These are phyloP conservation scores for Elsinoe batatas DNA, from an alignment of 2,329 filamentous ascomycete species.

Conservation along the genomic window DNA sequence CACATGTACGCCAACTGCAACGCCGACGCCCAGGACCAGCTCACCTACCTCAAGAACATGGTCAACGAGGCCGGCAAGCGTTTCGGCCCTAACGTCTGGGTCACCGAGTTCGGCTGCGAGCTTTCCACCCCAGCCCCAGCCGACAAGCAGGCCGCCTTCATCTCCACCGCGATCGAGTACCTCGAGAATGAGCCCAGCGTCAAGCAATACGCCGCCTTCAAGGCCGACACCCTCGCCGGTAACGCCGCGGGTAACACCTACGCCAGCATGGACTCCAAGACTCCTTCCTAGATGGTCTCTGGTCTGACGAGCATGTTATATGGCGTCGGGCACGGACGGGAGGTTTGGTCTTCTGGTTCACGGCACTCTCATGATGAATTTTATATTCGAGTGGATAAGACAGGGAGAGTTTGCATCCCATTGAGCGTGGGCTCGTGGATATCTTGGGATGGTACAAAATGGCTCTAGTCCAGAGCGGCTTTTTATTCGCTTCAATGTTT, in stretches of 20 bases:
- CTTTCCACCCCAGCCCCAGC: conserved; percentile 29
- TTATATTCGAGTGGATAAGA: not conserved
- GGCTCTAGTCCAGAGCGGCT: not conserved
- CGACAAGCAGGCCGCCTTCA: conserved; percentile 38
- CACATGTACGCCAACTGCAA: conserved; percentile 53
- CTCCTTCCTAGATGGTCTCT: not conserved
- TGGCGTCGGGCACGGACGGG: too few relatives aligned
- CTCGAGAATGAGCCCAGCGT: conserved; percentile 58
- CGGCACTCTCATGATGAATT: not conserved
- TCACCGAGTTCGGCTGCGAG: conserved; percentile 54
- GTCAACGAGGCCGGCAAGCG: conserved; percentile 33
- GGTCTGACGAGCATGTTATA: not conserved
- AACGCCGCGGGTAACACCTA: conserved; percentile 6
- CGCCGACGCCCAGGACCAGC: conserved; percentile 29
- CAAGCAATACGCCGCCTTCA: conserved; percentile 51
- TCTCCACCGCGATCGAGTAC: conserved; percentile 29
- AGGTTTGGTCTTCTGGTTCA: not conserved
- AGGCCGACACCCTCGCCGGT: conserved; percentile 10
- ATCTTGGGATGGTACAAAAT: not conserved
- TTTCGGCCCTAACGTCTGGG: conserved; percentile 41
- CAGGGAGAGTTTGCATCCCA: too few relatives aligned
- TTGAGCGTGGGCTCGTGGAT: not conserved
- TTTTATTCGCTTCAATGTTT: not conserved
- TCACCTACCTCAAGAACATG: conserved; percentile 44
- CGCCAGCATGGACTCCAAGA: conserved; percentile 4